Conservation (phyloP, 331 rosid genomes). For the Stylosanthes scabra region DNA sequence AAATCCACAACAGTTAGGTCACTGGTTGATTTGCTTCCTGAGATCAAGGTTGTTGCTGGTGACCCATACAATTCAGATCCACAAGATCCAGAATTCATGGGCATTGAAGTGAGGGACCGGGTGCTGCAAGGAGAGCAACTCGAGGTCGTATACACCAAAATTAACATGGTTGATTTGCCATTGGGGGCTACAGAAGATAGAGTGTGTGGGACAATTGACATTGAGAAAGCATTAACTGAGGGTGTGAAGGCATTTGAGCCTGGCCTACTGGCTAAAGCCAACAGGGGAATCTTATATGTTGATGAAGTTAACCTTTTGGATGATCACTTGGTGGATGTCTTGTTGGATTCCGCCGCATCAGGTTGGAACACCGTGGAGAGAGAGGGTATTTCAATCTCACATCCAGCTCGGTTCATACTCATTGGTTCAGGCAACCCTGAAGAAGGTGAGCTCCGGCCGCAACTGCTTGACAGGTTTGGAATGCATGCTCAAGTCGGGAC, state of each 20-base stretch:
- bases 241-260: conserved; percentile 98
- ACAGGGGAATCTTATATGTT: conserved; percentile 93
- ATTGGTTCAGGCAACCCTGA: conserved; percentile 98
- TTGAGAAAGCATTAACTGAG: conserved; percentile 94
- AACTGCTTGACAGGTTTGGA: conserved; percentile 93
- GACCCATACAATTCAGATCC: conserved; percentile 96
- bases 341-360: conserved; percentile 96
- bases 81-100: conserved; percentile 93
- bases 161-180: conserved; percentile 98
- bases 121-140: conserved; percentile 70
- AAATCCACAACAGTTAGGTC: conserved; percentile 95
- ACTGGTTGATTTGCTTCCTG: conserved; percentile 90
- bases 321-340: conserved; percentile 94
- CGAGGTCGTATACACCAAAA: conserved; percentile 66
- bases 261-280: conserved; percentile 94
- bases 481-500: conserved; percentile 99
- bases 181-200: conserved; percentile 97
- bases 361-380: conserved; percentile 99
- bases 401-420: conserved; percentile 93
- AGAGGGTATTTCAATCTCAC: conserved; percentile 93
- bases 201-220: conserved; percentile 97
- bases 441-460: conserved; percentile 99
- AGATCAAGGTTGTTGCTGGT: conserved; percentile 80
- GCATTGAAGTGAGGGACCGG: conserved; percentile 79
- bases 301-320: conserved; percentile 97